These are phyloP conservation scores for Talaromyces ruber DNA, from an alignment of 495 filamentous ascomycete species.

Conservation along the genomic window DNA sequence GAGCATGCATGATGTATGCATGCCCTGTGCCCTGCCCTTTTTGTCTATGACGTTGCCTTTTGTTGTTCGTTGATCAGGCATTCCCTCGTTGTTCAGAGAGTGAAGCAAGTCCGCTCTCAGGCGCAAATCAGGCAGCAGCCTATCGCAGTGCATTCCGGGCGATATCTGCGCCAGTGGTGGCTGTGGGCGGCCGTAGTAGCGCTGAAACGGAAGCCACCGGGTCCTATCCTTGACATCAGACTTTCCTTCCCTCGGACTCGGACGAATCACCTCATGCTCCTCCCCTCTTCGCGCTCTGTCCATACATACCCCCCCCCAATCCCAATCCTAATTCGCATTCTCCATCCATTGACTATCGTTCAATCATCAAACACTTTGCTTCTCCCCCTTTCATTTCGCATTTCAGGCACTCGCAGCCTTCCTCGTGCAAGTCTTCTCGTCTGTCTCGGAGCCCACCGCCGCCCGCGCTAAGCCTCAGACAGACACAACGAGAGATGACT, in stretches of 20 bases:
- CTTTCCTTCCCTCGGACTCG: not conserved
- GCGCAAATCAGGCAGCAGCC: constrained; percentile 3
- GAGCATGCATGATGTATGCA: not conserved
- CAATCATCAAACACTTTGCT: not conserved
- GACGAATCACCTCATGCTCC: not conserved
- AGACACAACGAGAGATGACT: not conserved
- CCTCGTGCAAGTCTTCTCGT: not conserved
- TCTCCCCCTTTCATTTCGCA: not conserved
- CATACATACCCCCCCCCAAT: not conserved
- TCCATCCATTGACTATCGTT: not conserved
- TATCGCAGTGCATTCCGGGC: not conserved
- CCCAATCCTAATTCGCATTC: not conserved
- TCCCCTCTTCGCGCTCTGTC: not conserved
- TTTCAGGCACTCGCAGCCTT: not conserved
- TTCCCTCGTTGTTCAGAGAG: not conserved
- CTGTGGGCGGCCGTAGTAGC: not conserved
- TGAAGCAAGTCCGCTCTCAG: not conserved
- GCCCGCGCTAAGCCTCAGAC: not conserved
- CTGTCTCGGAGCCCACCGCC: not conserved
- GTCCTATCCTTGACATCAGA: not conserved
- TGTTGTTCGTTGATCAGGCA: not conserved
- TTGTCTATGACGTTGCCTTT: not conserved
- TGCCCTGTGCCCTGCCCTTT: not conserved
- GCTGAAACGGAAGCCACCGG: not conserved
- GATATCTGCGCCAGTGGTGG: not conserved